phyloP scores from a whole-genome alignment of 2,329 filamentous ascomycete genomes.

The Aspergillus sp. region DNA sequence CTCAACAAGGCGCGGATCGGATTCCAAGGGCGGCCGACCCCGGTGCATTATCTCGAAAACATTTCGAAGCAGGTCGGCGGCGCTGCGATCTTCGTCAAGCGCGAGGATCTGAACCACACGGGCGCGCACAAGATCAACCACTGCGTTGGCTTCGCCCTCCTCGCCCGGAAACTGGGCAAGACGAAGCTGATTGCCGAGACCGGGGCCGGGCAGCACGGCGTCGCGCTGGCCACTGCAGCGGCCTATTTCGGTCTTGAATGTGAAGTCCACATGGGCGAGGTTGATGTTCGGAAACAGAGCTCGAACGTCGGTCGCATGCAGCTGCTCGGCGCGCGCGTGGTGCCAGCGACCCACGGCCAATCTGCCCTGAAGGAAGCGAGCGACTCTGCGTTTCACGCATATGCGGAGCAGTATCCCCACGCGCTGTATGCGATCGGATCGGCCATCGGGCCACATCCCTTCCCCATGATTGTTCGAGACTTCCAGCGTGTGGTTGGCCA shows the following conservation, averaged over 20 bases:
- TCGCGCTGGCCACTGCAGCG: conserved; percentile 70
- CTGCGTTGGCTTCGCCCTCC: conserved; percentile 70
- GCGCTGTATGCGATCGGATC: conserved; percentile 90
- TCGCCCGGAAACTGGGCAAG: conserved; percentile 57
- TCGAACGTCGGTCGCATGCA: conserved; percentile 10
- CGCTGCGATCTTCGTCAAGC: conserved; percentile 51
- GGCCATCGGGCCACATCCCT: conserved; percentile 82
- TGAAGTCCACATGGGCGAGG: conserved; percentile 85
- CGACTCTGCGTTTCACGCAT: conserved; percentile 76
- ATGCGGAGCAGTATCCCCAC: conserved; percentile 72
- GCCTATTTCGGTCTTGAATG: conserved; percentile 81
- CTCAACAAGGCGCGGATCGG: conserved; percentile 7
- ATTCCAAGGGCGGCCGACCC: conserved; percentile 25
- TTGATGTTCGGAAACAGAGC: conserved; percentile 78
- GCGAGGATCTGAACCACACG: conserved; percentile 84
- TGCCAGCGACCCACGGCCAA: conserved; percentile 56
- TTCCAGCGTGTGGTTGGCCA: conserved; percentile 93
- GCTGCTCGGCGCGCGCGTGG: not conserved
- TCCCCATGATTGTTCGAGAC: conserved; percentile 92
- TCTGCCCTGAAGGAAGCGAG: conserved; percentile 65
- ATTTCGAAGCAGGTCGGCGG: conserved; percentile 68
- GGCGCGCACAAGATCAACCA: conserved; percentile 95
- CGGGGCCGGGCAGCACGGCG: conserved; percentile 81
- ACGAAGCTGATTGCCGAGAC: conserved; percentile 88
- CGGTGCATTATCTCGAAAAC: conserved; percentile 41